A percentile compares a stretch with the other conserved stretches of the same genome.
Evolutionary conservation across 352 stramenopile genomes (phyloP).

Genomic region (Aphanomyces stellatus): DNA sequence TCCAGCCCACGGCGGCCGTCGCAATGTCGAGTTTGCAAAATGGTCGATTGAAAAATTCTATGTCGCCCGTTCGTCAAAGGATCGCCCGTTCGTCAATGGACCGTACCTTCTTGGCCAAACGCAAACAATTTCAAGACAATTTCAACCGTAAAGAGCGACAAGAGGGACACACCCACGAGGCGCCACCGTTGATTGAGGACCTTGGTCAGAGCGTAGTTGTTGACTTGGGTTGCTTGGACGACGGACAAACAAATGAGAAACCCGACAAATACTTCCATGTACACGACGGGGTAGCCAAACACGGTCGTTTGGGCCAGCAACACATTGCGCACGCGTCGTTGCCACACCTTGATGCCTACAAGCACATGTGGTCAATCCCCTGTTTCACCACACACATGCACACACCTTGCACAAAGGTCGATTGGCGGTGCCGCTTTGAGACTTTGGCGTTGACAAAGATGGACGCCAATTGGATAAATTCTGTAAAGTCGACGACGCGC

Average conservation of each 20-base stretch:
- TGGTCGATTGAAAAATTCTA: constrained; percentile 55
- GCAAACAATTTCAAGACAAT: constrained; percentile 69
- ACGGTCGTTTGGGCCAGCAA: constrained; percentile 55
- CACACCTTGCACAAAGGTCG: constrained; percentile 4
- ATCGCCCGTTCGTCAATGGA: no score
- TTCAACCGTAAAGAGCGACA: constrained; percentile 68
- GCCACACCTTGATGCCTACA: constrained; percentile 35
- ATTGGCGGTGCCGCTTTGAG: not conserved
- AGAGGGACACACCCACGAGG: constrained; percentile 51
- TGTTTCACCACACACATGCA: no score
- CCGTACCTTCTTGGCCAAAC: constrained; percentile 45
- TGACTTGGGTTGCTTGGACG: constrained; percentile 71
- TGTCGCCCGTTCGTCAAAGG: no score
- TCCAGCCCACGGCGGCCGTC: constrained; percentile 60
- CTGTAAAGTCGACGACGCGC: constrained; percentile 46
- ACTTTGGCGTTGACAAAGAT: constrained; percentile 29
- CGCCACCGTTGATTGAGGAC: constrained; percentile 67
- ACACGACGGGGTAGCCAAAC: constrained; percentile 57
- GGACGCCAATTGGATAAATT: constrained; percentile 75
- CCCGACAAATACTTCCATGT: constrained; percentile 64
- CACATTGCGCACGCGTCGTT: constrained; percentile 33
- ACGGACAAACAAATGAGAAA: constrained; percentile 68
- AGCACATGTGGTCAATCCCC: no score
- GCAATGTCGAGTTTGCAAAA: constrained; percentile 73
- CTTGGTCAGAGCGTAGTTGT: constrained; percentile 72